Base-by-base conservation (phyloP, 176 grass and related monocot species). In the Ampelocalamus luodianensis region DNA sequence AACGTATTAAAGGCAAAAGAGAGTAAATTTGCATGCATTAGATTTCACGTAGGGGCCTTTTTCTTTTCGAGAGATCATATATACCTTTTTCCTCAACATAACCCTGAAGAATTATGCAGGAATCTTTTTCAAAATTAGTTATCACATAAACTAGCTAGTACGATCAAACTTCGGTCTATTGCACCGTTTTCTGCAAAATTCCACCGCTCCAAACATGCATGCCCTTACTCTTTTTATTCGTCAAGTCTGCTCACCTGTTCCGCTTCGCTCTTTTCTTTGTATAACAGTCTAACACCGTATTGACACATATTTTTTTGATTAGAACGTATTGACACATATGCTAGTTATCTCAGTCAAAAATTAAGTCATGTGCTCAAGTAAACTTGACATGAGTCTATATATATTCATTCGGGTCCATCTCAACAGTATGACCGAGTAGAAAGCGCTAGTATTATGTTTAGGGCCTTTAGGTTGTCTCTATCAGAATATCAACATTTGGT, bases 321-420 rank as follows among this genome's bases (percentile, higher is more conserved):
- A n/a, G n/a, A n/a, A n/a, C 29, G 23, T 12, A 23, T 14, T 5
- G n/a, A 48, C n/a, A 45, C 22, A 45, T 70, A n/a, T 5, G 2
- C 81, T 64, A 74, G 20, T 46, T 65, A 64, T 16, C 1, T 38
- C 22, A 13, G 67, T 6, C 10, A 4, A 17, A 61, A 0, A 34
- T 61, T 13, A 74, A 7, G 6, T 51, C 59, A 63, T 14, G 38
- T 65, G 44, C 23, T 50, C 32, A 37, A 7, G 54, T 55, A 69
- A 69, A 67, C 15, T 78, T 58, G 37, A 56, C 61, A 85, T 8
- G 50, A 77, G 73, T 16, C 49, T 68, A 62, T 68, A 34, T n/a
- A 13, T 46, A 9, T 0, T 71, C 42, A 26, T 16, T n/a, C 2
- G 1, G 13, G 59, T 42, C 59, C 27, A 65, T 83, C 58, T 51